phyloP scores from a whole-genome alignment of 805 yeast genomes.

The Metschnikowia arizonensis region DNA sequence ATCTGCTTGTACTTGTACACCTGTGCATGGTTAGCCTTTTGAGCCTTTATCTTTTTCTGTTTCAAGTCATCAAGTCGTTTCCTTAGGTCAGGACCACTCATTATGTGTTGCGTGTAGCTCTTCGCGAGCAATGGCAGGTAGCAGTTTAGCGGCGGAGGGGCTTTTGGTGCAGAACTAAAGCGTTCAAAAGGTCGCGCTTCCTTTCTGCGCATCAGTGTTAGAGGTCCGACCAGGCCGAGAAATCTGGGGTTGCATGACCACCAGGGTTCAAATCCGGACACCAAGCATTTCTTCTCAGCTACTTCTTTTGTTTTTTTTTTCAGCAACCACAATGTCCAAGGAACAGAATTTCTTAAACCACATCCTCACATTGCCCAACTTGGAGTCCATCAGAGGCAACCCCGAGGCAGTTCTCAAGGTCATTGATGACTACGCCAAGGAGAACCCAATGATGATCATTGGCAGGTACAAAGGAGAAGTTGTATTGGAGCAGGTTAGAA shows the following conservation, averaged over 20 bases:
- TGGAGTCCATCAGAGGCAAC: conserved; percentile 24
- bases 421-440: conserved; percentile 26
- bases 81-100: conserved; percentile 1
- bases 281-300: background rate
- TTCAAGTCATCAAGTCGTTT: conserved; percentile 9
- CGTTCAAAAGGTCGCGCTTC: background rate
- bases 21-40: conserved; percentile 7
- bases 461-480: conserved; percentile 30
- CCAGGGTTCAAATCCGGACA: conserved; percentile 1
- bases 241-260: conserved; percentile 5
- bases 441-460: conserved; percentile 27
- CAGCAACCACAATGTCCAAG: conserved; percentile 12
- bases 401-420: conserved; percentile 29
- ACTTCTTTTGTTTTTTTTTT: background rate
- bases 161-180: background rate
- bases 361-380: conserved; percentile 22
- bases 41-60: conserved; percentile 7
- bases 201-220: background rate
- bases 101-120: background rate
- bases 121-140: background rate
- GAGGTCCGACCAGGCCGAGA: conserved; percentile 3
- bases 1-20: conserved; percentile 2
- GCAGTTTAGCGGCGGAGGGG: background rate
- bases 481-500: conserved; percentile 22
- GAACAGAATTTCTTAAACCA: conserved; percentile 26